Evolutionary conservation across 1,284 basidiomycete species (phyloP), one percentile per base, ranked within the genome.

Genomic region (Leccinum pachyderme): DNA sequence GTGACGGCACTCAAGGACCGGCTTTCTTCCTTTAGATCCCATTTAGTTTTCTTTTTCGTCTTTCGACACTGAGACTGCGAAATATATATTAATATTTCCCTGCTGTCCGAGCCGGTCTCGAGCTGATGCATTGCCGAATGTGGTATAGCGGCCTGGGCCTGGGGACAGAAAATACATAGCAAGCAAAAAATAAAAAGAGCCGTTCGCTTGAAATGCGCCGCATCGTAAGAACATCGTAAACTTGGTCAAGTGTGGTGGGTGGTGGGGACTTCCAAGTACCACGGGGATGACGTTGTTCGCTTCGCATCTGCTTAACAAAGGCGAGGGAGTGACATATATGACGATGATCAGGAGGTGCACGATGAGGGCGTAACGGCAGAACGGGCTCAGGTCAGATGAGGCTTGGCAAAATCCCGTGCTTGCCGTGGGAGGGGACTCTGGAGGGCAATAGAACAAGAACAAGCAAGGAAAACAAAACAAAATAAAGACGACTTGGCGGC

Each of bases 381-480:
- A 41, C n/a, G 6, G 22, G 2, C 5, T 35, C 41, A 25, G 58
- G 49, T 22, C 15, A 15, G 28, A 32, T 22, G 53, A 45, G 25
- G 27, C 46, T 52, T 51, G 52, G 25, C 50, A 47, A 51, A 49
- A 22, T 5, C 48, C 63, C 63, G 63, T 66, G 15, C 56, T 62
- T 53, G 65, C 52, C 64, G 64, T 65, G 64, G 65, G 64, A 64
- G 37, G 43, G 47, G 39, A 41, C 11, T 41, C 18, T 41, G 39
- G 39, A 22, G 39, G 43, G 43, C 43, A 27, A 25, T 45, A 27
- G 24, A 27, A 27, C 43, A 45, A 27, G 24, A 27, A 27, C 43
- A 45, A 27, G 43, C 22, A 44, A 27, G 43, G 22, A 47, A 35
- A 22, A 35, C 43, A 24, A n/a, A 43, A 56, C 15, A 22, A 32